Percentiles rank a stretch among this genome's conserved stretches.
Evolutionary conservation across 2,329 filamentous ascomycete species (phyloP).

Genomic region (Aspergillus hiratsukae): DNA sequence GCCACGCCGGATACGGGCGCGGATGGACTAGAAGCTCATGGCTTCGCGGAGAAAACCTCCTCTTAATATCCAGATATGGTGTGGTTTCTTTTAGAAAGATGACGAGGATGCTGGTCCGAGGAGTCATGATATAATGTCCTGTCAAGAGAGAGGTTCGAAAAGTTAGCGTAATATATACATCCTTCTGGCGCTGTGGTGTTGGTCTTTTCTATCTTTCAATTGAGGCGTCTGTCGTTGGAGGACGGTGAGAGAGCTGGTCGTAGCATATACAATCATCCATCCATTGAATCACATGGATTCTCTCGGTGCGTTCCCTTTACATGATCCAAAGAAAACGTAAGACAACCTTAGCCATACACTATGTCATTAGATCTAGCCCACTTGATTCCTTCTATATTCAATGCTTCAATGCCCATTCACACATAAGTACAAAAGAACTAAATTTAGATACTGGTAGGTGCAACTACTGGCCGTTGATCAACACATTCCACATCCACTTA

Average conservation of each 20-base stretch:
- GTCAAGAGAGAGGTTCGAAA: neutral
- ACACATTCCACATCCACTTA: conserved; percentile 38
- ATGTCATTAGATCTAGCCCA: too few species aligned
- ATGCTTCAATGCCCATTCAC: neutral
- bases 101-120: too few species aligned
- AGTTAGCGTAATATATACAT: neutral
- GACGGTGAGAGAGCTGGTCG: too few species aligned
- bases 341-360: too few species aligned
- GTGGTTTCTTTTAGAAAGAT: neutral
- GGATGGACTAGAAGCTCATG: conserved; percentile 51
- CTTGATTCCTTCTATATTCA: neutral
- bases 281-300: neutral
- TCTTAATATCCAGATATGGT: conserved; percentile 1
- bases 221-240: neutral
- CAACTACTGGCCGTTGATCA: conserved; percentile 24
- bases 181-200: neutral
- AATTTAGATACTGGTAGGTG: neutral
- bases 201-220: neutral
- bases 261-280: neutral
- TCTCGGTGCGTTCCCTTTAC: neutral
- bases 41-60: conserved; percentile 48
- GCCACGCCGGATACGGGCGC: conserved; percentile 49
- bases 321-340: too few species aligned
- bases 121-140: neutral
- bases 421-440: neutral